Evolutionary conservation across 306 rosid genomes (phyloP).

Genomic region (Rubus parviflorus): DNA sequence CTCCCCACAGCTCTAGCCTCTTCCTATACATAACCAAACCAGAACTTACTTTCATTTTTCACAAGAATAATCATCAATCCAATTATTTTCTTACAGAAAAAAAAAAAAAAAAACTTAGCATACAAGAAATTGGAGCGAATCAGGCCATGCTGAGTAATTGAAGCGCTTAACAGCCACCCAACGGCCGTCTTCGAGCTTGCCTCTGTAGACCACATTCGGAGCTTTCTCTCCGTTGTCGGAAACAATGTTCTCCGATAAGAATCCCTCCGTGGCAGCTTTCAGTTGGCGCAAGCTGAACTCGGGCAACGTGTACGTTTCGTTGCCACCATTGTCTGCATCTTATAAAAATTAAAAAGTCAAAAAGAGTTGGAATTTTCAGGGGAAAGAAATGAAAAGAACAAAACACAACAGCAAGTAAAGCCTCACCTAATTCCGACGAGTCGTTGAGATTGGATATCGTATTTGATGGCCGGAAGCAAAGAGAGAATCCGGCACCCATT

Average conservation of each 20-base stretch:
- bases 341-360: background rate
- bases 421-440: slow-evolving; percentile 52
- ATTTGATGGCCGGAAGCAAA: slow-evolving; percentile 68
- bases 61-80: no score
- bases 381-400: slow-evolving; percentile 7
- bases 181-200: slow-evolving; percentile 64
- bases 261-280: slow-evolving; percentile 60
- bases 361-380: background rate
- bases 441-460: slow-evolving; percentile 56
- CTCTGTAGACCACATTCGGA: slow-evolving; percentile 81
- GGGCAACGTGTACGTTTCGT: slow-evolving; percentile 36
- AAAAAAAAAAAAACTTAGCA: background rate
- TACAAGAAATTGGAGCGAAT: slow-evolving; percentile 85
- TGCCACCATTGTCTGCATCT: slow-evolving; percentile 49
- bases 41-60: no score
- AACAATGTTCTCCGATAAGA: slow-evolving; percentile 67
- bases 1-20: slow-evolving; percentile 84
- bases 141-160: slow-evolving; percentile 92
- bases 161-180: slow-evolving; percentile 85
- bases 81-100: background rate
- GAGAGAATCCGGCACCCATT: slow-evolving; percentile 70
- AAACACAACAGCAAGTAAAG: background rate
- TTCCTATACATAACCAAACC: slow-evolving; percentile 43
- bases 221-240: slow-evolving; percentile 80
- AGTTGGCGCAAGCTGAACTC: slow-evolving; percentile 65